phyloP scores from a whole-genome alignment of 129 eudicot species.

The Flaveria trinervia region DNA sequence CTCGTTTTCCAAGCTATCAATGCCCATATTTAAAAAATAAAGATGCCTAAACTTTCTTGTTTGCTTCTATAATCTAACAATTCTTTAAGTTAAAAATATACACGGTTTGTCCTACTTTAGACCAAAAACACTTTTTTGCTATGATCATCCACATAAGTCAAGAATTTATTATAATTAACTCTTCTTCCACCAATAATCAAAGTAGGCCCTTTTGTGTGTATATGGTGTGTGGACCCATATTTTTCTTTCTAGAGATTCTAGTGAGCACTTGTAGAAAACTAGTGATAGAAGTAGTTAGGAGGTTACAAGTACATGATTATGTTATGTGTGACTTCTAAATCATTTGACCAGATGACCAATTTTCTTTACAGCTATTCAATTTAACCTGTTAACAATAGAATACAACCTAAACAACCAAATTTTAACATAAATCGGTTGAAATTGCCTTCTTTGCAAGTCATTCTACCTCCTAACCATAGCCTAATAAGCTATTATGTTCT shows the following conservation, averaged over 20 bases:
- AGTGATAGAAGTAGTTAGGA: not conserved
- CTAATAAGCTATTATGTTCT: not conserved
- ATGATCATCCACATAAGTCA: not conserved
- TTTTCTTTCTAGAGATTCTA: slow-evolving; percentile 5
- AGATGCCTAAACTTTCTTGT: slow-evolving; percentile 6
- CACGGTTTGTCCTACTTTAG: not conserved
- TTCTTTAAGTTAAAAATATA: not conserved
- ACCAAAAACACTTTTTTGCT: not conserved
- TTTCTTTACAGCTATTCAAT: not conserved
- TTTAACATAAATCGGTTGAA: not conserved
- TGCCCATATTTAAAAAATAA: not conserved
- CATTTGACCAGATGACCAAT: not conserved
- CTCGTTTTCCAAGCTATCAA: slow-evolving; percentile 2
- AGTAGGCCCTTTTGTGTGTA: slow-evolving; percentile 7
- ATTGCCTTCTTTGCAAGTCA: not conserved
- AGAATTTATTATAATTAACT: not conserved
- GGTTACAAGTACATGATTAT: not conserved
- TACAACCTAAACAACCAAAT: not conserved
- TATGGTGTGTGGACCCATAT: not conserved
- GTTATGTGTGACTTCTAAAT: not conserved
- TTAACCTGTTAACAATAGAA: not conserved
- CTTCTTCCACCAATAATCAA: not conserved
- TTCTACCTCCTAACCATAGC: not conserved
- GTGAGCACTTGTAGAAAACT: not conserved
- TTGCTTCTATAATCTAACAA: slow-evolving; percentile 5